phyloP scores from a whole-genome alignment of 116 monocot species.

The Trichopus zeylanicus region DNA sequence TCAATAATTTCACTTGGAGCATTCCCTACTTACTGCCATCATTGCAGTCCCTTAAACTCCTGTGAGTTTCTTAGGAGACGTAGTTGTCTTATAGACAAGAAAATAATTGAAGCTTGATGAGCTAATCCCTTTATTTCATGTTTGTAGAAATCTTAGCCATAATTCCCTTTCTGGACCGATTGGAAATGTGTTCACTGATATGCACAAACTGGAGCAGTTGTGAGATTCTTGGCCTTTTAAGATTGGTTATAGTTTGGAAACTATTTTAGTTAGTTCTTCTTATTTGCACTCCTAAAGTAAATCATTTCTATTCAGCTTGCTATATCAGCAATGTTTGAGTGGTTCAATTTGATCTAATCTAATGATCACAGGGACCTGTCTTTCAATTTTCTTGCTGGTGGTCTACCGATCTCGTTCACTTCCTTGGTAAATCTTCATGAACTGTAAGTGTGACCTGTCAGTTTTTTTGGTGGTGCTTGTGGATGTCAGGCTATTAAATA shows the following conservation, averaged over 20 bases:
- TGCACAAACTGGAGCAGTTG: constrained; percentile 36
- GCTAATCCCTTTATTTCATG: not conserved
- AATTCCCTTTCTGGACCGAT: constrained; percentile 41
- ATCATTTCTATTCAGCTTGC: not conserved
- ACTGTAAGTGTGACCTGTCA: constrained; percentile 37
- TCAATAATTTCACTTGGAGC: constrained; percentile 30
- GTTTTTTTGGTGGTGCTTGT: constrained; percentile 1
- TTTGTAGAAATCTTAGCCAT: constrained; percentile 50
- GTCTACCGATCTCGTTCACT: constrained; percentile 57
- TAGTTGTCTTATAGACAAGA: not conserved
- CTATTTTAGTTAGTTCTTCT: not conserved
- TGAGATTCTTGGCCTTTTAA: constrained; percentile 12
- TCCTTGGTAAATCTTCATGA: constrained; percentile 37
- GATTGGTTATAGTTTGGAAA: not conserved
- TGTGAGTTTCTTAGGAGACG: constrained; percentile 29
- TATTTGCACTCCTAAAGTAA: not conserved
- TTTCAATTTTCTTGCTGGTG: constrained; percentile 56
- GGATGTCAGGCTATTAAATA: not conserved
- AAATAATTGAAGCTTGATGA: not conserved
- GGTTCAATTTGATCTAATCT: not conserved
- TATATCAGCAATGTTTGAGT: not conserved
- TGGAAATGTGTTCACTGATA: constrained; percentile 43
- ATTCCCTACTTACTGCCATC: constrained; percentile 33
- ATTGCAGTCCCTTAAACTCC: constrained; percentile 26
- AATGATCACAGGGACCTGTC: constrained; percentile 52